phyloP scores from a whole-genome alignment of 805 yeast genomes.

The Candida mattraensis region DNA sequence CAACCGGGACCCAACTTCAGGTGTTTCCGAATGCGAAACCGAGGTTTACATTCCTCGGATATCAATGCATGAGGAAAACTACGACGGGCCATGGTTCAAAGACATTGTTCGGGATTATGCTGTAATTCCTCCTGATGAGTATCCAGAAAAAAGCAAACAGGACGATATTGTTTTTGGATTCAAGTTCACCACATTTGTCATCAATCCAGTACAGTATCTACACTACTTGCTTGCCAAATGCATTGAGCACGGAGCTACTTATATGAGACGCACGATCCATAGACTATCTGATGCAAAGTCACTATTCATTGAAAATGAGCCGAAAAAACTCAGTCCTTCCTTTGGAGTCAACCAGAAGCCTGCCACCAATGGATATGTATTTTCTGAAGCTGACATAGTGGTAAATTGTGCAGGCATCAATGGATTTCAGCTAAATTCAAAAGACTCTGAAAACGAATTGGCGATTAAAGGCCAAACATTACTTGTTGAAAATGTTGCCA shows the following conservation, averaged over 20 bases:
- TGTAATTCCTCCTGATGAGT: slow-evolving; percentile 30
- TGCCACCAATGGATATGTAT: slow-evolving; percentile 12
- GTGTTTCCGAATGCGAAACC: slow-evolving; percentile 35
- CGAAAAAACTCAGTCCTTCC: too few relatives aligned
- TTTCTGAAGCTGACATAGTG: slow-evolving; percentile 41
- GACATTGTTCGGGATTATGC: slow-evolving; percentile 37
- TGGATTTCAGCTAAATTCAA: slow-evolving; percentile 46
- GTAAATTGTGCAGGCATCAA: slow-evolving; percentile 56
- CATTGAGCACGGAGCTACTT: slow-evolving; percentile 44
- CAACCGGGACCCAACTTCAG: slow-evolving; percentile 38
- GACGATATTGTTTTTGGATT: slow-evolving; percentile 44
- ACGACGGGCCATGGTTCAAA: slow-evolving; percentile 42
- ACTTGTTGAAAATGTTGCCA: slow-evolving; percentile 46
- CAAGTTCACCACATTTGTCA: slow-evolving; percentile 59
- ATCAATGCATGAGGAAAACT: slow-evolving; percentile 23
- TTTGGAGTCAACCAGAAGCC: slow-evolving; percentile 16
- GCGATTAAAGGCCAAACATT: slow-evolving; percentile 63
- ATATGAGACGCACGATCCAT: slow-evolving; percentile 42
- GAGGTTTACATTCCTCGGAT: slow-evolving; percentile 30
- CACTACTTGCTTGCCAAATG: slow-evolving; percentile 49
- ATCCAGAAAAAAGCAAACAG: slow-evolving; percentile 29
- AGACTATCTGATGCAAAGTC: slow-evolving; percentile 36
- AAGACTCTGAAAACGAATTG: slow-evolving; percentile 40
- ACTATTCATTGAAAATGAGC: slow-evolving; percentile 20
- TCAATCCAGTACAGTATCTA: slow-evolving; percentile 58